These are phyloP conservation scores for Debaryomyces sp. DNA, from an alignment of 1,139 yeast genomes.

Conservation along the genomic window DNA sequence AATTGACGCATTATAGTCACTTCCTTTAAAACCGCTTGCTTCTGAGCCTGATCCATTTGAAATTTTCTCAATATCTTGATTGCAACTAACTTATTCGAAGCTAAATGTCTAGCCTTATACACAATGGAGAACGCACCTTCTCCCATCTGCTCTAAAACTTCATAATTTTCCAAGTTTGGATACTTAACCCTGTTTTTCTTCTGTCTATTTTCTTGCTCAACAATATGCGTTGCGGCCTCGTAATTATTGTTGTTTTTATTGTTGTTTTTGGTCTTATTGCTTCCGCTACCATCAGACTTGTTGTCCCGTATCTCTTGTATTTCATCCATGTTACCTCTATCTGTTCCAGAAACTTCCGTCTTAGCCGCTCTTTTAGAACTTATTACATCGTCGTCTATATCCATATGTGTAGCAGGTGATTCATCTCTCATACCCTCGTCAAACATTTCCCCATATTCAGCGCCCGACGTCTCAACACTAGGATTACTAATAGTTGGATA, in stretches of 20 bases:
- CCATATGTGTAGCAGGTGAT: not conserved
- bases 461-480: not conserved
- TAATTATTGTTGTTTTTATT: slow-evolving; percentile 40
- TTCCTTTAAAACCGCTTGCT: slow-evolving; percentile 58
- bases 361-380: too few species aligned
- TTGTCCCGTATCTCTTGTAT: not conserved
- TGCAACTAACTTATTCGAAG: slow-evolving; percentile 64
- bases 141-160: slow-evolving; percentile 69
- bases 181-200: slow-evolving; percentile 41
- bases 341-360: not conserved
- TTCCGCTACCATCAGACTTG: not conserved
- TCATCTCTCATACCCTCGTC: not conserved
- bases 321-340: not conserved
- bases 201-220: slow-evolving; percentile 58
- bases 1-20: slow-evolving; percentile 61
- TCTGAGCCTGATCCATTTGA: slow-evolving; percentile 56
- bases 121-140: slow-evolving; percentile 96
- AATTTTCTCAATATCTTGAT: slow-evolving; percentile 57
- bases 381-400: not conserved
- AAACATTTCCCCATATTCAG: not conserved
- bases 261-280: not conserved
- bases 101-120: slow-evolving; percentile 62
- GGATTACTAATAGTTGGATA: not conserved
- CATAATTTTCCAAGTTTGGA: slow-evolving; percentile 51
- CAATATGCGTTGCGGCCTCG: slow-evolving; percentile 60